Conservation (phyloP, 2,329 filamentous ascomycete species). For the Ophiostoma quercus region DNA sequence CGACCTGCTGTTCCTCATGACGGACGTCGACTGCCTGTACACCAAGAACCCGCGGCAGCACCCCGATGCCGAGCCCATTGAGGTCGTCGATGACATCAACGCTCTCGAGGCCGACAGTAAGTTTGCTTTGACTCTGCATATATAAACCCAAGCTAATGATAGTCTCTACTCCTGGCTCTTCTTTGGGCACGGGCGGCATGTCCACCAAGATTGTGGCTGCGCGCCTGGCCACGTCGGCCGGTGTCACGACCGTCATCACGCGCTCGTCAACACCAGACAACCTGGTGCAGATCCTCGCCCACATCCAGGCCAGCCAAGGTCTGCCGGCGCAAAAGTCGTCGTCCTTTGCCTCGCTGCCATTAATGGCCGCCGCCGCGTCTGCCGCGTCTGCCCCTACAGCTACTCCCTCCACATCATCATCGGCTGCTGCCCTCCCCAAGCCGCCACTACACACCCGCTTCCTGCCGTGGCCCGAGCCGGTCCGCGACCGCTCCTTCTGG, state of each 20-base stretch:
- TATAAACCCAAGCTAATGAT: neutral
- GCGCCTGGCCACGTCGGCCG: slow-evolving; percentile 83
- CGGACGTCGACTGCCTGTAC: slow-evolving; percentile 95
- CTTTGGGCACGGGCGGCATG: slow-evolving; percentile 93
- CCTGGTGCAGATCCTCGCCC: slow-evolving; percentile 76
- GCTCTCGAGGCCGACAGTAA: slow-evolving; percentile 73
- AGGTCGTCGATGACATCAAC: slow-evolving; percentile 85
- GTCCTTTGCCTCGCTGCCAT: slow-evolving; percentile 22
- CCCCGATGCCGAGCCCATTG: slow-evolving; percentile 81
- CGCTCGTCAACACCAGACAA: slow-evolving; percentile 90
- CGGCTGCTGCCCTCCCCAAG: slow-evolving; percentile 31
- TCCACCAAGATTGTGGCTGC: slow-evolving; percentile 95
- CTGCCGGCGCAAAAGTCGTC: slow-evolving; percentile 28
- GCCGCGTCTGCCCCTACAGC: slow-evolving; percentile 16
- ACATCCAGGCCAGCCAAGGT: slow-evolving; percentile 60
- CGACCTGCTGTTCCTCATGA: slow-evolving; percentile 97
- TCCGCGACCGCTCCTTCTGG: slow-evolving; percentile 95
- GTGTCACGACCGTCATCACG: slow-evolving; percentile 93
- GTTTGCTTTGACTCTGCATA: slow-evolving; percentile 22
- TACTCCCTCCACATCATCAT: slow-evolving; percentile 24
- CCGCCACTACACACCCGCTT: slow-evolving; percentile 87
- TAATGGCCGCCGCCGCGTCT: neutral
- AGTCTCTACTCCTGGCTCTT: slow-evolving; percentile 85
- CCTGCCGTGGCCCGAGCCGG: slow-evolving; percentile 74
- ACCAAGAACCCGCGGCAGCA: slow-evolving; percentile 87